These are phyloP conservation scores for Trichosanthes cucumerina DNA, from an alignment of 306 rosid species.

Conservation along the genomic window DNA sequence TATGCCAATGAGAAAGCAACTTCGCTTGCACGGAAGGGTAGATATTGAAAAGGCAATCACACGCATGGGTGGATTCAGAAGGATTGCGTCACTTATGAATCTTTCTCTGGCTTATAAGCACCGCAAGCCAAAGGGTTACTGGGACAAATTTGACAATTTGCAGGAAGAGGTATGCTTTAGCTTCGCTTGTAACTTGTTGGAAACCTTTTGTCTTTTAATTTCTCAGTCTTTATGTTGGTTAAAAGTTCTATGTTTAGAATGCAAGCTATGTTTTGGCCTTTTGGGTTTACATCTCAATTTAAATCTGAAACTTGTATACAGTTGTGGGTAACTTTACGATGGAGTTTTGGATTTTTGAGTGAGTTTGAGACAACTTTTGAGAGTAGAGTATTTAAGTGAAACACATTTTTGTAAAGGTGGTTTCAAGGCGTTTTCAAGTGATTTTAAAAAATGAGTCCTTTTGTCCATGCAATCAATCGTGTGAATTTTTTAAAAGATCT, in stretches of 20 bases:
- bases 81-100: constrained; percentile 64
- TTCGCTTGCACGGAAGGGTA: constrained; percentile 65
- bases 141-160: constrained; percentile 73
- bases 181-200: background rate
- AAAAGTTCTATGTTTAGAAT: background rate
- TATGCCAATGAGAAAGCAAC: constrained; percentile 95
- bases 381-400: background rate
- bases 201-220: background rate
- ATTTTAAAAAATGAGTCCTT: background rate
- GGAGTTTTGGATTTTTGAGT: background rate
- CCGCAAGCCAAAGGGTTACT: constrained; percentile 87
- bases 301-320: background rate
- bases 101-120: constrained; percentile 78
- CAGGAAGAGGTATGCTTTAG: constrained; percentile 45
- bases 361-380: background rate
- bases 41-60: constrained; percentile 87
- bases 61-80: constrained; percentile 87
- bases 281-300: background rate
- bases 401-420: background rate
- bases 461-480: background rate
- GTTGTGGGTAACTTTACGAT: background rate
- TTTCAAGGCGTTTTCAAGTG: background rate
- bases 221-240: background rate
- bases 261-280: background rate
- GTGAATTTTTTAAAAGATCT: background rate